A percentile compares a stretch with the other conserved stretches of the same genome.
Evolutionary conservation across 129 eudicot genomes (phyloP).

Genomic region (Pittosporum tobira): DNA sequence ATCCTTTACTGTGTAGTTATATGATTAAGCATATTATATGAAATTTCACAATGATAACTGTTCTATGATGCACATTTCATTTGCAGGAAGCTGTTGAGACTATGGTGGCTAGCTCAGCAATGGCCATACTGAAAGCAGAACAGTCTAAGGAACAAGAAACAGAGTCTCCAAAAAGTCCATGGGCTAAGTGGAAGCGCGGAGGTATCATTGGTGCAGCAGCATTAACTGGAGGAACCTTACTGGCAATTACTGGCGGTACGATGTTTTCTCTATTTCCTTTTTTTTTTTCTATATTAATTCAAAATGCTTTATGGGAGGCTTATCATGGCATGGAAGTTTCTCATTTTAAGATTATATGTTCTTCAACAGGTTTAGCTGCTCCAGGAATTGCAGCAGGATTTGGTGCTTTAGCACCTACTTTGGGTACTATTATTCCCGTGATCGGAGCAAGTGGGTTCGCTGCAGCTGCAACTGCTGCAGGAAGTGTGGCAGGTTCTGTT

Average conservation of each 20-base stretch:
- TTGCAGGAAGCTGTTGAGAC: slow-evolving; percentile 90
- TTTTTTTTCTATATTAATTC: not conserved
- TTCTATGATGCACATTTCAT: slow-evolving; percentile 1
- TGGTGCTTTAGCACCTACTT: slow-evolving; percentile 94
- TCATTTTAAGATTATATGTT: slow-evolving; percentile 4
- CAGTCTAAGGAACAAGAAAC: slow-evolving; percentile 45
- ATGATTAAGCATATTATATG: not conserved
- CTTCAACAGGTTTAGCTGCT: slow-evolving; percentile 85
- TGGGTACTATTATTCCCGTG: slow-evolving; percentile 85
- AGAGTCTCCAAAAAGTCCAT: slow-evolving; percentile 41
- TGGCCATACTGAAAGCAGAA: slow-evolving; percentile 70
- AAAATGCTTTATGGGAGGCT: not conserved
- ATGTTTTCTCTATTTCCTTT: not conserved
- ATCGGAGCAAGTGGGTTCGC: slow-evolving; percentile 99
- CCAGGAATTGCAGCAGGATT: slow-evolving; percentile 99
- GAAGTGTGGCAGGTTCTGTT: slow-evolving; percentile 98
- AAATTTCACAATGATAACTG: not conserved
- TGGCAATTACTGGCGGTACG: slow-evolving; percentile 97
- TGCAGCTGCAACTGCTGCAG: slow-evolving; percentile 95
- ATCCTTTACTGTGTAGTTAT: not conserved
- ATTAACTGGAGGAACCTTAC: slow-evolving; percentile 88
- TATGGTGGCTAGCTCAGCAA: slow-evolving; percentile 85
- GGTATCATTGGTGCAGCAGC: slow-evolving; percentile 99
- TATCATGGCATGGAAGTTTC: slow-evolving; percentile 2
- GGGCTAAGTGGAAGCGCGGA: slow-evolving; percentile 95